Conservation (phyloP, 257 asterid species). For the Fraxinus americana region DNA sequence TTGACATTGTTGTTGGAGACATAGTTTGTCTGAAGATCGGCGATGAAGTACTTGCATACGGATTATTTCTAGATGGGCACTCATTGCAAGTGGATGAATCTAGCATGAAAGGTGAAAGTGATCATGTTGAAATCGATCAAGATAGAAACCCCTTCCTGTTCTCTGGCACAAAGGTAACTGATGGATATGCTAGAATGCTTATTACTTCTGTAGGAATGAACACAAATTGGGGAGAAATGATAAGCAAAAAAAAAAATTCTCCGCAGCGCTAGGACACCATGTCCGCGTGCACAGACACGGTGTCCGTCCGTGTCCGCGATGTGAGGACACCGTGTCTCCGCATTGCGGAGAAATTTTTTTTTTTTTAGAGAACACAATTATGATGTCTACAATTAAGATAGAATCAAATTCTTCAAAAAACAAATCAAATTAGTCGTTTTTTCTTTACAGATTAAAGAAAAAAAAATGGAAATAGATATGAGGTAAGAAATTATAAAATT, state of each 20-base stretch:
- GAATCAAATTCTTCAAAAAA: too few relatives aligned
- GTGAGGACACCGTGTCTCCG: too few relatives aligned
- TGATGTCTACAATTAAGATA: too few relatives aligned
- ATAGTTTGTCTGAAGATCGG: slow-evolving; percentile 45
- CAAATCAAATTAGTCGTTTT: too few relatives aligned
- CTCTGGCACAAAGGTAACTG: slow-evolving; percentile 29
- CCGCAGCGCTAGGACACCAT: too few relatives aligned
- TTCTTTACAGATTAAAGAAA: too few relatives aligned
- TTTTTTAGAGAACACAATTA: too few relatives aligned
- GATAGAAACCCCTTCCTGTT: slow-evolving; percentile 22
- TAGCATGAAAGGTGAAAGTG: slow-evolving; percentile 45
- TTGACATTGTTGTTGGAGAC: slow-evolving; percentile 37
- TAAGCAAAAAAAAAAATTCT: slow-evolving; percentile 22
- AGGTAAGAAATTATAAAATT: too few relatives aligned
- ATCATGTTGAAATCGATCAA: slow-evolving; percentile 11
- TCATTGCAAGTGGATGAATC: slow-evolving; percentile 47
- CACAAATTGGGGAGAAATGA: slow-evolving; percentile 60
- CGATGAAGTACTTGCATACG: slow-evolving; percentile 51
- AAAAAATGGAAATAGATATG: too few relatives aligned
- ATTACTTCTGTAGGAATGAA: slow-evolving; percentile 31
- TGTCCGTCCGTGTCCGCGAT: too few relatives aligned
- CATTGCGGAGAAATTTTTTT: too few relatives aligned
- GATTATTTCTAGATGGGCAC: slow-evolving; percentile 42
- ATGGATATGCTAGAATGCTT: slow-evolving; percentile 28
- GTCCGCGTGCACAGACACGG: too few relatives aligned